Conservation (phyloP, 139 green algal species). For the Chlamydomonas schloesseri region DNA sequence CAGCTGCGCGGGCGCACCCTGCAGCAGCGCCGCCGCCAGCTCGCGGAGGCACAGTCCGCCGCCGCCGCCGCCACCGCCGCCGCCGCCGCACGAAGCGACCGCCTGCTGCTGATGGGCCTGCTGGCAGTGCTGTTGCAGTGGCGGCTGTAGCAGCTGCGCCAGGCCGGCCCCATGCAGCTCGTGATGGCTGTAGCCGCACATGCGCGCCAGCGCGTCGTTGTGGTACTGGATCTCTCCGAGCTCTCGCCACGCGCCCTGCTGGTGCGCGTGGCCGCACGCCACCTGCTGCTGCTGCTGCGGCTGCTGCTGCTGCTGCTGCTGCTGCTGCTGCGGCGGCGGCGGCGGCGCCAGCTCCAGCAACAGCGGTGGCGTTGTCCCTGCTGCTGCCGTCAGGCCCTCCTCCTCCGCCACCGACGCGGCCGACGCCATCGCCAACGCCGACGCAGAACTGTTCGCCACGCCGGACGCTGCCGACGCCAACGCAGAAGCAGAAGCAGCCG, state of each 20-base stretch:
- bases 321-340: background rate
- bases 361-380: background rate
- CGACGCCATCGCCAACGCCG: background rate
- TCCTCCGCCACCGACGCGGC: background rate
- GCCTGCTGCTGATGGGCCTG: background rate
- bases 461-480: too few species aligned
- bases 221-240: background rate
- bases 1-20: background rate
- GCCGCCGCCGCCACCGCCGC: background rate
- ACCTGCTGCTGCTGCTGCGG: background rate
- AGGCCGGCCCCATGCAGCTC: background rate
- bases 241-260: background rate
- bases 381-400: background rate
- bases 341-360: background rate
- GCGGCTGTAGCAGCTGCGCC: background rate
- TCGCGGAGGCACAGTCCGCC: background rate
- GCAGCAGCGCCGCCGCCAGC: background rate
- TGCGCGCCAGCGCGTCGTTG: background rate
- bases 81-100: background rate
- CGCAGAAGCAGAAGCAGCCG: too few species aligned
- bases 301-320: background rate
- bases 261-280: too few species aligned
- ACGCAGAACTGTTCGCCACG: background rate
- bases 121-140: too few species aligned
- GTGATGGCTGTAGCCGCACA: background rate